Percentiles rank a stretch among this genome's conserved stretches.
Evolutionary conservation across 331 rosid genomes (phyloP).

Genomic region (Erythrophleum ivorense): DNA sequence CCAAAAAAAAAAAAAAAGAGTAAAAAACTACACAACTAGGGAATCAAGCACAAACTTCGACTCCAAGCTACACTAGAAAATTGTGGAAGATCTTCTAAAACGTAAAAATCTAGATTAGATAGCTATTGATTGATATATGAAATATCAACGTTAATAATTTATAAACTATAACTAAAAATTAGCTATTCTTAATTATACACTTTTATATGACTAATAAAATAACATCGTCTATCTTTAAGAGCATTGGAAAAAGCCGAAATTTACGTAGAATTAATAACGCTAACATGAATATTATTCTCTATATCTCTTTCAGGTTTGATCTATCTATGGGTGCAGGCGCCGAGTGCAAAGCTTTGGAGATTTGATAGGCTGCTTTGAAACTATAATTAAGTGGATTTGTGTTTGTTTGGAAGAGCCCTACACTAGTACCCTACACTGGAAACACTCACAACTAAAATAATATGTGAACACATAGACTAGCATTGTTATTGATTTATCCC

Average conservation of each 20-base stretch:
- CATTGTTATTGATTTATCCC: too few species aligned
- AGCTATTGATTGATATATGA: conserved; percentile 3
- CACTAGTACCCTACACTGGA: neutral
- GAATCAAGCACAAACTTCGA: neutral
- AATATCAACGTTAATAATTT: neutral
- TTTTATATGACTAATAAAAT: neutral
- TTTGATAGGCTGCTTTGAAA: neutral
- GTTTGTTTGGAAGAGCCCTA: neutral
- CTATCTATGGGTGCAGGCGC: neutral
- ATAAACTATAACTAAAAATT: too few species aligned
- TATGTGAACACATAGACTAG: neutral
- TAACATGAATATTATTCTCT: neutral
- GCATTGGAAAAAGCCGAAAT: neutral
- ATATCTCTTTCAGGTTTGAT: neutral
- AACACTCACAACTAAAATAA: neutral
- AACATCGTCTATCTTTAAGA: neutral
- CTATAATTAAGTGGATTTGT: neutral
- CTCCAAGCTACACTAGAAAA: neutral
- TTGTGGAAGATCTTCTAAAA: neutral
- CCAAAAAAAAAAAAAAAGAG: rapidly evolving
- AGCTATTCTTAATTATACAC: too few species aligned
- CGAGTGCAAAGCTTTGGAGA: neutral
- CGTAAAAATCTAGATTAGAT: neutral
- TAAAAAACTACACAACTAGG: neutral
- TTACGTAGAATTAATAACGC: neutral